These are phyloP conservation scores for Brachypodium distachyon DNA, from an alignment of 202 grass and related monocot species.

Conservation along the genomic window DNA sequence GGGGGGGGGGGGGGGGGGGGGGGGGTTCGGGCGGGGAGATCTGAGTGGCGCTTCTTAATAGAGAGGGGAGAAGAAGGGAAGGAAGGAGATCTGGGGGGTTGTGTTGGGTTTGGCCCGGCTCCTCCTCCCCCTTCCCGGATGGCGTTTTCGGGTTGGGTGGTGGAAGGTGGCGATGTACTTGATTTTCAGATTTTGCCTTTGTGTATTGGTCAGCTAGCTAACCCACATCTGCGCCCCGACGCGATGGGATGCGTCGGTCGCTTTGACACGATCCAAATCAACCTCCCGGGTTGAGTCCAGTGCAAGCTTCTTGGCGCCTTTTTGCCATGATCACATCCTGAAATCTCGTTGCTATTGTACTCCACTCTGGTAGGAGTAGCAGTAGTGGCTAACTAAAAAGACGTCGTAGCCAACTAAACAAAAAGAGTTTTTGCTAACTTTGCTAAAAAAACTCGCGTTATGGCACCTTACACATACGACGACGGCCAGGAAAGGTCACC, in stretches of 20 bases:
- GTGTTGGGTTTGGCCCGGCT: not conserved
- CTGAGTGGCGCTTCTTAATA: conserved; percentile 36
- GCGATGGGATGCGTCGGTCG: conserved; percentile 51
- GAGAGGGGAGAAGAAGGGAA: not conserved
- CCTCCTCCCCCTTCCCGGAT: not conserved
- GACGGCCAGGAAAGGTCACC: not conserved
- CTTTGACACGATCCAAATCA: conserved; percentile 22
- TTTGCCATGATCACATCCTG: not conserved
- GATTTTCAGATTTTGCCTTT: not conserved
- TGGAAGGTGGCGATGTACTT: conserved; percentile 11
- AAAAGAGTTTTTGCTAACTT: too few relatives aligned
- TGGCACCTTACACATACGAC: not conserved
- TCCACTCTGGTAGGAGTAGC: not conserved
- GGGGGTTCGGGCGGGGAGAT: conserved; percentile 23
- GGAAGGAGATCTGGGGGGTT: conserved; percentile 12
- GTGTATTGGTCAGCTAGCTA: conserved; percentile 27
- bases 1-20: not conserved
- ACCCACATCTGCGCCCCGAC: conserved; percentile 16
- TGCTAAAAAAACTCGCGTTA: not conserved
- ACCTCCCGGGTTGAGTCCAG: conserved; percentile 12
- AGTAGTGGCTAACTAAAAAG: not conserved
- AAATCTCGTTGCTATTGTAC: not conserved
- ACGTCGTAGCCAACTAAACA: too few relatives aligned
- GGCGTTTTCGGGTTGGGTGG: conserved; percentile 23
- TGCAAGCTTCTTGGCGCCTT: conserved; percentile 25